Percentiles rank a stretch among this genome's conserved stretches.
Conservation (phyloP, 2,329 filamentous ascomycete species). For the Colletotrichum sp. region DNA sequence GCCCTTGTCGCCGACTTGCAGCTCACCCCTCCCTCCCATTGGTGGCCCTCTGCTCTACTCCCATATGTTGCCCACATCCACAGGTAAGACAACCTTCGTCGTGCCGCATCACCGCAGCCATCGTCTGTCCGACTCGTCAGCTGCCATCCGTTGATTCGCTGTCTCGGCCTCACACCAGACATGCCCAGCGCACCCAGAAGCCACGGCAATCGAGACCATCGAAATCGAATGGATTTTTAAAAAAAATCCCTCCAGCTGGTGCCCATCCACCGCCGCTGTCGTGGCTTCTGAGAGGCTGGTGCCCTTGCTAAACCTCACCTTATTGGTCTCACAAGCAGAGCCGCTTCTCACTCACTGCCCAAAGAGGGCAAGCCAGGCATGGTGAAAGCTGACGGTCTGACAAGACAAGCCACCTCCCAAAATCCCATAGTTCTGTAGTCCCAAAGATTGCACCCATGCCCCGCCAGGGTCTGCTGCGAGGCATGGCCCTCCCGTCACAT, state of each 20-base stretch:
- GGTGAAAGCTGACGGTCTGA: constrained; percentile 13
- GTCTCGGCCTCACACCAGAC: not conserved
- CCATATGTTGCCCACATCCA: not conserved
- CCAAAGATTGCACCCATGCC: not conserved
- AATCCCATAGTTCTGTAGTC: constrained; percentile 17
- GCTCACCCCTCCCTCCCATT: not conserved
- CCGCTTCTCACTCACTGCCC: not conserved
- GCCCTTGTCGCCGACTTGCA: constrained; percentile 4
- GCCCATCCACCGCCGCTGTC: not conserved
- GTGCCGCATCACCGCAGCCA: constrained; percentile 16
- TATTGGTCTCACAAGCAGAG: constrained; percentile 3
- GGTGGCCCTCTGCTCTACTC: not conserved
- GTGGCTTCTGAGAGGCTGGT: not conserved
- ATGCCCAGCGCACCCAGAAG: not conserved
- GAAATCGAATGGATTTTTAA: not conserved
- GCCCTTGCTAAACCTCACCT: not conserved
- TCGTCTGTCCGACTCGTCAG: constrained; percentile 7
- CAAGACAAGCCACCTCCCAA: constrained; percentile 8
- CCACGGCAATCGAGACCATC: not conserved
- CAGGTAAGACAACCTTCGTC: constrained; percentile 9
- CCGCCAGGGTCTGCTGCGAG: not conserved
- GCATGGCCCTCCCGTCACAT: constrained; percentile 7
- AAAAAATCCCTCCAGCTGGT: not conserved
- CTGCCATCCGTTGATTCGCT: constrained; percentile 1
- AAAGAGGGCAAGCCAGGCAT: not conserved